phyloP scores from a whole-genome alignment of 345 rosid species.

The Mercurialis annua region DNA sequence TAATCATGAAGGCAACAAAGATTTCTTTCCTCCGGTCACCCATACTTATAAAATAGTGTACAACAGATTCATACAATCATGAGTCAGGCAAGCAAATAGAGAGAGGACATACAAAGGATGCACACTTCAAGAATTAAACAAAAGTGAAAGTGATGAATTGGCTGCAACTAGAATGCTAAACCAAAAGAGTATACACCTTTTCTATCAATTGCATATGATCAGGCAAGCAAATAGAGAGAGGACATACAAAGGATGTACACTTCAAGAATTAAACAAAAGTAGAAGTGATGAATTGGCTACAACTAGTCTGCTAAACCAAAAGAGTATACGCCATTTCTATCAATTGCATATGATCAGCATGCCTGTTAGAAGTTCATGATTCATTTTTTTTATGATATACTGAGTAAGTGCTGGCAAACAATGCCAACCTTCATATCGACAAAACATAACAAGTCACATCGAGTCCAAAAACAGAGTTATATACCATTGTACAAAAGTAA shows the following conservation, averaged over 20 bases:
- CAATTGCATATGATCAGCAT: not conserved
- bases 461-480: constrained; percentile 5
- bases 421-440: not conserved
- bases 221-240: constrained; percentile 1
- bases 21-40: no score
- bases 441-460: not conserved
- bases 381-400: not conserved
- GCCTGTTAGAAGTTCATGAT: not conserved
- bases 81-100: constrained; percentile 1
- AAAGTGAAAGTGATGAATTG: not conserved
- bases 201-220: not conserved
- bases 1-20: not conserved
- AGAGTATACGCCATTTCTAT: not conserved
- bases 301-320: not conserved
- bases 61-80: constrained; percentile 1
- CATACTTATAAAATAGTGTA: no score
- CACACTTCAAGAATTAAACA: not conserved
- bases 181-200: not conserved
- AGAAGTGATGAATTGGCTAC: not conserved
- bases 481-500: constrained; percentile 94
- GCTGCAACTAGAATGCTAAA: not conserved
- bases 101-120: not conserved
- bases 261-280: not conserved
- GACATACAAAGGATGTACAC: constrained; percentile 1
- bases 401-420: not conserved